Evolutionary conservation across 306 rosid genomes (phyloP), one percentile per base, ranked within the genome.

Genomic region (Fragaria iinumae): DNA sequence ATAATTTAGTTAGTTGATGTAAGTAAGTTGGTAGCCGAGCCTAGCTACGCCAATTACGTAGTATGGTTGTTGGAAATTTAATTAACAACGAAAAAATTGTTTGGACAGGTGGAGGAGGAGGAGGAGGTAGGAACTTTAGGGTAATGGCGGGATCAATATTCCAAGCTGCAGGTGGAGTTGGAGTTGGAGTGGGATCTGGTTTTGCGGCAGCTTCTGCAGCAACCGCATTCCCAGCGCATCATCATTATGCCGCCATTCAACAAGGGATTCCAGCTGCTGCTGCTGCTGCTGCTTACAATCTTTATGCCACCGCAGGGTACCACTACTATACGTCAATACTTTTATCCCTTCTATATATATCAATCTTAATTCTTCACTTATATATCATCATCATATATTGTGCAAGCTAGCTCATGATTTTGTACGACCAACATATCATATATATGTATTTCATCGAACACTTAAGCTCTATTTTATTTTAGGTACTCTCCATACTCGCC

Each of bases 401-500:
- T 52, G 25, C 3, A 52, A 5, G 23, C 23, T 52, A 53, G 23
- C 59, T 20, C 7, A 53, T 20, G 59, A 8, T 53, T 53, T 53
- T 53, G 44, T 39, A 39, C 44, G 44, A 39, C 9, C 44, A 39
- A 39, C 44, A 39, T 39, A 39, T 39, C 6, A 5, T 39, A 39
- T 39, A 39, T 41, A 41, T 41, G 11, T 8, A 41, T 43, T 59
- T 23, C 62, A 21, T 57, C 9, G 32, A 62, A 62, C 67, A 34
- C 68, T 25, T 38, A 2, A 25, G 2, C 47, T 18, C 16, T 20
- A 1, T 41, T 41, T 29, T 29, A 2, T 80, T 87, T 88, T 90
- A 95, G 98, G 96, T 95, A 95, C 85, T 92, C 98, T 83, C 79
- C 96, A 32, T 95, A 95, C 88, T 95, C 98, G 74, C 93, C 95